Percentiles rank a stretch among this genome's conserved stretches.
Evolutionary conservation across 2,329 filamentous ascomycete species (phyloP).

Genomic region (Alternaria arborescens): DNA sequence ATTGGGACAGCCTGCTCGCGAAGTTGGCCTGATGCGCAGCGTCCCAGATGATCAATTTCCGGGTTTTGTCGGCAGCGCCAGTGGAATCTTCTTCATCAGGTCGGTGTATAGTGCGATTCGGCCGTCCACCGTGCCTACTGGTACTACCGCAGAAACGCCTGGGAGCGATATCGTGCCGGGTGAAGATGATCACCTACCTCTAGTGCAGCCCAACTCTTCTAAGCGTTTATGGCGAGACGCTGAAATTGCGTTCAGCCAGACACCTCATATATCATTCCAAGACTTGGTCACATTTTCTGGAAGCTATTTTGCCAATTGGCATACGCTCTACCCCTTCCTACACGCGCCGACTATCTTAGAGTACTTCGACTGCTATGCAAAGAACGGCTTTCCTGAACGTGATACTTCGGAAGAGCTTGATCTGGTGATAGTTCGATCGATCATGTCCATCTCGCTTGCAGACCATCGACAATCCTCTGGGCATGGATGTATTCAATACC

Average conservation of each 20-base stretch:
- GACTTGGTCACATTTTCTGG: slow-evolving; percentile 60
- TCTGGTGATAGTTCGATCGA: slow-evolving; percentile 57
- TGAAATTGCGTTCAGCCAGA: slow-evolving; percentile 35
- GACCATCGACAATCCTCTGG: slow-evolving; percentile 58
- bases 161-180: slow-evolving; percentile 61
- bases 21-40: slow-evolving; percentile 63
- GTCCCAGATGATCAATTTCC: slow-evolving; percentile 57
- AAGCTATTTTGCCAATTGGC: slow-evolving; percentile 67
- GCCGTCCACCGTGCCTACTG: slow-evolving; percentile 20
- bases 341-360: slow-evolving; percentile 62
- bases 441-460: slow-evolving; percentile 64
- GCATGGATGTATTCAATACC: slow-evolving; percentile 43
- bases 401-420: slow-evolving; percentile 43
- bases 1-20: slow-evolving; percentile 39
- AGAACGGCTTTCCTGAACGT: slow-evolving; percentile 40
- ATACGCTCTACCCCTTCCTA: slow-evolving; percentile 65
- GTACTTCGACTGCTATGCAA: slow-evolving; percentile 56
- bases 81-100: slow-evolving; percentile 67
- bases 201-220: slow-evolving; percentile 27
- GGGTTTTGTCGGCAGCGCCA: slow-evolving; percentile 66
- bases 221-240: slow-evolving; percentile 40
- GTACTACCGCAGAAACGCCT: slow-evolving; percentile 31
- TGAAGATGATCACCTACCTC: slow-evolving; percentile 63
- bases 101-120: slow-evolving; percentile 62
- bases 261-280: slow-evolving; percentile 54